These are phyloP conservation scores for Pyrenophora seminiperda DNA, from an alignment of 2,329 filamentous ascomycete genomes.

Conservation along the genomic window DNA sequence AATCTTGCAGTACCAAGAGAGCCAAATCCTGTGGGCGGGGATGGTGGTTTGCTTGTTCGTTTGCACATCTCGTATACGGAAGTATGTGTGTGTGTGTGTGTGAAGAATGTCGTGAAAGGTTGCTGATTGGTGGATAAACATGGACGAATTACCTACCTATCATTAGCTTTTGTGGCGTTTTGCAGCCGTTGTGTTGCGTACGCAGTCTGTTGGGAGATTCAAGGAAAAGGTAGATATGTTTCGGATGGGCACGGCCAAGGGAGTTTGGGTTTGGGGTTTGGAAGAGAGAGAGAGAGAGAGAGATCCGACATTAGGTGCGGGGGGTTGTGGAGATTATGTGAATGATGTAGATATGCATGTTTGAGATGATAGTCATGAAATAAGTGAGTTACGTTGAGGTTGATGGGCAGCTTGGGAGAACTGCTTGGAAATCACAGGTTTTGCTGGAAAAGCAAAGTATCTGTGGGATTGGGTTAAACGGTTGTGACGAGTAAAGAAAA, in stretches of 20 bases:
- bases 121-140: conserved; percentile 17
- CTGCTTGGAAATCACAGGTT: too few relatives aligned
- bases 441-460: too few relatives aligned
- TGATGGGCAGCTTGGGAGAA: too few relatives aligned
- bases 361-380: neutral
- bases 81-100: too few relatives aligned
- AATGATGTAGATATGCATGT: neutral
- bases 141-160: too few relatives aligned
- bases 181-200: neutral
- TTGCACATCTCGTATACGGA: too few relatives aligned
- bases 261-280: neutral
- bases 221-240: neutral
- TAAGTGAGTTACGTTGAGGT: too few relatives aligned
- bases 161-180: neutral
- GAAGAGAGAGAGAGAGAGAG: neutral
- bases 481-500: too few relatives aligned
- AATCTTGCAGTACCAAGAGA: neutral
- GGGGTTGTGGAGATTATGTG: too few relatives aligned
- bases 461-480: too few relatives aligned
- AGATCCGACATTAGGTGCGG: neutral
- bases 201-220: neutral
- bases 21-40: neutral
- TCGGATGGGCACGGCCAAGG: neutral
- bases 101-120: neutral
- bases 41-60: too few relatives aligned